Conservation (phyloP, 2,329 filamentous ascomycete species). For the Colletotrichum sp. region DNA sequence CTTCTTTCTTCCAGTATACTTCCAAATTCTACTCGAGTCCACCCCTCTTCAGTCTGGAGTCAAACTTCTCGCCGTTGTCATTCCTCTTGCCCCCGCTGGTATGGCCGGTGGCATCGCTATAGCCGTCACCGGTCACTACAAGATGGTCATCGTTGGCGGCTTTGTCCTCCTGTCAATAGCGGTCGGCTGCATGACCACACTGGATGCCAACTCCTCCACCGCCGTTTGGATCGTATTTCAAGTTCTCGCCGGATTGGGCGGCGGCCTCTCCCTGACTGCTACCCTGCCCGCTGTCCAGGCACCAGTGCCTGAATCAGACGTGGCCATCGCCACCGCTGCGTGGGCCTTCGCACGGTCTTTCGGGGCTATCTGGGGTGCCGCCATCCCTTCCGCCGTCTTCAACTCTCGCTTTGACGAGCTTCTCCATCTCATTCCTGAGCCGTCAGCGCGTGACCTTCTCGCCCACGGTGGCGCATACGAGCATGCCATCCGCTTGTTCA, state of each 20-base stretch:
- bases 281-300: constrained; percentile 41
- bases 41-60: not conserved
- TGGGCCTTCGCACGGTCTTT: constrained; percentile 41
- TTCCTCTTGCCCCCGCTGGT: not conserved
- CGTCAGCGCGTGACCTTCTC: not conserved
- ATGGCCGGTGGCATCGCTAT: not conserved
- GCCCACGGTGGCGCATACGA: not conserved
- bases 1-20: not conserved
- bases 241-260: constrained; percentile 25
- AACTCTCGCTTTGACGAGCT: not conserved
- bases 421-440: not conserved
- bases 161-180: not conserved
- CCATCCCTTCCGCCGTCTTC: constrained; percentile 39
- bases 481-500: not conserved
- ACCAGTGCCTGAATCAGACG: constrained; percentile 26
- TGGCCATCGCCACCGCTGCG: constrained; percentile 32
- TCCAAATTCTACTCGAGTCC: not conserved
- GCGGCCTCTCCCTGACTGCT: constrained; percentile 35
- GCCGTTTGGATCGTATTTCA: constrained; percentile 33
- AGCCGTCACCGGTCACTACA: not conserved
- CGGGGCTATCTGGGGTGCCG: constrained; percentile 43
- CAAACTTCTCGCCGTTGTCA: not conserved
- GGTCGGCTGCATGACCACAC: not conserved
- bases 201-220: not conserved
- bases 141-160: not conserved